Percentiles rank a stretch among this genome's conserved stretches.
Conservation (phyloP, 495 filamentous ascomycete species). For the Talaromyces liani region DNA sequence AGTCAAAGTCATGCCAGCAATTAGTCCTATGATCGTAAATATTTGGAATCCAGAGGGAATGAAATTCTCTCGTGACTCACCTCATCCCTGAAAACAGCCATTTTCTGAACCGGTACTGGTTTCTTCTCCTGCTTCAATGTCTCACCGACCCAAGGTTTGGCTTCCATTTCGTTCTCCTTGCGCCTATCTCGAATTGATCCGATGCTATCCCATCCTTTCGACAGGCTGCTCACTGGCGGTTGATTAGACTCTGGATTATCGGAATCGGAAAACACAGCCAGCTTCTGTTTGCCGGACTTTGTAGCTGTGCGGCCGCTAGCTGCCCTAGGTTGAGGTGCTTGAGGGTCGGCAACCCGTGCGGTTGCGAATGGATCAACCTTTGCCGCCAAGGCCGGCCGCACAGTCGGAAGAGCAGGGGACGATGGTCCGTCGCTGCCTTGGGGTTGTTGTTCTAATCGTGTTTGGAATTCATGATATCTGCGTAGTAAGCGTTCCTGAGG, state of each 20-base stretch:
- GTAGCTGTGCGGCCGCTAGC: slow-evolving; percentile 47
- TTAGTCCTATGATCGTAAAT: slow-evolving; percentile 99
- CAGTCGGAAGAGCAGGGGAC: slow-evolving; percentile 77
- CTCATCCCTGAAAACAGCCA: slow-evolving; percentile 92
- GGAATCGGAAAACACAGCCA: slow-evolving; percentile 85
- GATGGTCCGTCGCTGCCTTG: slow-evolving; percentile 57
- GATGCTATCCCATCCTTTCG: slow-evolving; percentile 88
- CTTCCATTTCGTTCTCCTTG: slow-evolving; percentile 86
- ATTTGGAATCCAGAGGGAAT: slow-evolving; percentile 44
- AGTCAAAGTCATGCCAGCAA: slow-evolving; percentile 53
- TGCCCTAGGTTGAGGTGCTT: slow-evolving; percentile 44
- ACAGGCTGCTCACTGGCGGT: slow-evolving; percentile 35
- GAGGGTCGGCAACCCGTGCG: slow-evolving; percentile 50
- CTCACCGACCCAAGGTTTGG: slow-evolving; percentile 88
- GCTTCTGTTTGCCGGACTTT: slow-evolving; percentile 63
- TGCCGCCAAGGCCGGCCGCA: slow-evolving; percentile 76
- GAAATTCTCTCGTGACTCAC: slow-evolving; percentile 50
- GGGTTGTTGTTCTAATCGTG: slow-evolving; percentile 57
- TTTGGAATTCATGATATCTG: slow-evolving; percentile 86
- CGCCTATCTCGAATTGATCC: slow-evolving; percentile 76
- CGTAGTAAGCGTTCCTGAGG: slow-evolving; percentile 72
- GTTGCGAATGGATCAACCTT: slow-evolving; percentile 76
- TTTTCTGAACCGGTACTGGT: slow-evolving; percentile 64
- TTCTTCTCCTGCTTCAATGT: slow-evolving; percentile 82
- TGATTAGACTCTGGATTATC: slow-evolving; percentile 29